Evolutionary conservation across 2,329 filamentous ascomycete species (phyloP), one percentile per base, ranked within the genome.

Genomic region (Aspergillus clavatus): DNA sequence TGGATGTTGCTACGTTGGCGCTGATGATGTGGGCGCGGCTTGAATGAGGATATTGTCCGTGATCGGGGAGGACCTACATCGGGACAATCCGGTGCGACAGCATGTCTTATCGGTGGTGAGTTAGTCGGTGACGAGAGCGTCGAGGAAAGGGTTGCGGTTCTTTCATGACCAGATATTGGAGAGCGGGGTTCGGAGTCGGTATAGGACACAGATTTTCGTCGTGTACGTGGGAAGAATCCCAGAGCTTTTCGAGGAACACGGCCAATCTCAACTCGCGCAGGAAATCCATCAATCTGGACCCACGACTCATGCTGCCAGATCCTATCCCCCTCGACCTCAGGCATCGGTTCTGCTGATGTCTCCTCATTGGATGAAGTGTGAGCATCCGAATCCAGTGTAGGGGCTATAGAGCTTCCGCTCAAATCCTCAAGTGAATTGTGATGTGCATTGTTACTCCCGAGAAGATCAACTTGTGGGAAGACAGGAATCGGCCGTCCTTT

Each of bases 231-330:
- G 61, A 97, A 97, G 69, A 91, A 97, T 19, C 90, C 91, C 36
- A 96, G 77, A 2, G 85, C 79, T 67, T 84, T 83, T 46, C 87
- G 82, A 18, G 89, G 82, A 46, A 97, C 81, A 23, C 93, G 83
- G 12, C 83, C 89, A 53, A 98, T 93, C 65, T 96, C 87, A 19
- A 93, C 83, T 1, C 88, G 84, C 19, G 82, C 76, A 12, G 74
- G 72, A 51, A 79, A 78, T 18, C 83, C 84, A 51, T 91, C 87
- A 21, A 96, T 77, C 23, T 85, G 74, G 1, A 95, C 87, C 89
- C 89, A 96, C 37, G 87, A 84, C 47, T 95, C 88, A 67, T 96
- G 89, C 47, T 80, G 84, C 87, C 89, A 95, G 4, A 82, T 80
- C 38, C 71, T 76, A 40, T 87, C 84, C 23, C 77, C 71, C n/a